These are phyloP conservation scores for Exophiala phaeomuriformis DNA, from an alignment of 2,329 filamentous ascomycete species.

Conservation along the genomic window DNA sequence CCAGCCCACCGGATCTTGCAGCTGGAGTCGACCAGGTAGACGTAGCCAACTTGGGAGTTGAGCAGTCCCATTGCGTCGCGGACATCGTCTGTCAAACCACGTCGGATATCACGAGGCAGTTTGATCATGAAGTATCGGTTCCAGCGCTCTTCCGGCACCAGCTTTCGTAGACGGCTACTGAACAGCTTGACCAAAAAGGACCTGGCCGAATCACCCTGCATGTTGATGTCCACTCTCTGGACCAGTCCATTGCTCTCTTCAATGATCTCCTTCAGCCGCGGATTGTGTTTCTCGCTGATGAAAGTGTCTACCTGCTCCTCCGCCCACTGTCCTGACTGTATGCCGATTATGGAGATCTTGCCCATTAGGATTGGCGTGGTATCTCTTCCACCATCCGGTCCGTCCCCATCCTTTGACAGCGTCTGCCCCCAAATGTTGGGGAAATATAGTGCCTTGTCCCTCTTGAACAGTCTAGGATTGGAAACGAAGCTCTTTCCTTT, in stretches of 20 bases:
- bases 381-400: constrained; percentile 50
- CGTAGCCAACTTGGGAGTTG: constrained; percentile 89
- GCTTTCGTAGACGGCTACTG: constrained; percentile 44
- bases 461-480: constrained; percentile 75
- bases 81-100: constrained; percentile 49
- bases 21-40: constrained; percentile 79
- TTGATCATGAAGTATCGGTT: constrained; percentile 53
- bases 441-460: constrained; percentile 79
- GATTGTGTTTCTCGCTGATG: constrained; percentile 57
- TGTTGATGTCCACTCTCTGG: constrained; percentile 79
- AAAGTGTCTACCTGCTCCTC: constrained; percentile 72
- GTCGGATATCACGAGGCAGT: constrained; percentile 29
- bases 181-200: constrained; percentile 51
- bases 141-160: constrained; percentile 46
- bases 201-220: constrained; percentile 70
- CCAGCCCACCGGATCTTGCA: constrained; percentile 94
- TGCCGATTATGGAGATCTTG: constrained; percentile 67
- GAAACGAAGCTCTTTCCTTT: constrained; percentile 89
- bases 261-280: constrained; percentile 60
- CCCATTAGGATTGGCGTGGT: constrained; percentile 70
- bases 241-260: constrained; percentile 45
- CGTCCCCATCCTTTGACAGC: constrained; percentile 39
- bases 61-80: constrained; percentile 59
- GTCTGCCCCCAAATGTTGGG: constrained; percentile 83
- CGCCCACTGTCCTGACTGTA: constrained; percentile 82